Conservation (phyloP, 306 rosid species). For the Prosopis cineraria region DNA sequence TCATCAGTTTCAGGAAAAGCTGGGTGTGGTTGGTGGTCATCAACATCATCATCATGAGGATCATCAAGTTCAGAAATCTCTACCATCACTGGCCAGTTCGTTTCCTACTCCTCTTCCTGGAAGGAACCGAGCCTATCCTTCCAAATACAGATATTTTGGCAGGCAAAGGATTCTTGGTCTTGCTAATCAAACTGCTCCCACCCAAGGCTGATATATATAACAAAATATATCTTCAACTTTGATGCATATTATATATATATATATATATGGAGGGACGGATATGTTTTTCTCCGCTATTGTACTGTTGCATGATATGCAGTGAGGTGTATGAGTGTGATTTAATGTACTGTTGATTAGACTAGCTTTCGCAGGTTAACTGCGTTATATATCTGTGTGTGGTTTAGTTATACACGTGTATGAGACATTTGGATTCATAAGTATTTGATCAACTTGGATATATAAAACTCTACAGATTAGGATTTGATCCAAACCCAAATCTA, state of each 20-base stretch:
- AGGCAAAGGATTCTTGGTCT: neutral
- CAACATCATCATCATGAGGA: neutral
- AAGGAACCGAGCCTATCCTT: neutral
- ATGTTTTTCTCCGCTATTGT: neutral
- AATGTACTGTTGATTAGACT: neutral
- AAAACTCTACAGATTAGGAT: too few species aligned
- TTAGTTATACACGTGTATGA: too few species aligned
- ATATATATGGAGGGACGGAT: too few species aligned
- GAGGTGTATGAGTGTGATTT: conserved; percentile 4
- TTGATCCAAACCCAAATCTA: too few species aligned
- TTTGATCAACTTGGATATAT: too few species aligned
- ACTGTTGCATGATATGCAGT: neutral
- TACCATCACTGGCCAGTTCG: neutral
- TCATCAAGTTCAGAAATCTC: neutral
- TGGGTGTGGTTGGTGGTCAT: neutral
- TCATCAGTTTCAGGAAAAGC: neutral
- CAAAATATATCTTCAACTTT: too few species aligned
- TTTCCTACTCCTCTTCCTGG: conserved; percentile 17
- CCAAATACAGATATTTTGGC: neutral
- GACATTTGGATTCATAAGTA: too few species aligned
- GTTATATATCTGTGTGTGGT: neutral
- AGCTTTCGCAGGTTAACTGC: neutral
- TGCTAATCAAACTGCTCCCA: neutral
- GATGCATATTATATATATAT: neutral
- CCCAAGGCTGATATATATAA: neutral